A percentile compares a stretch with the other conserved stretches of the same genome.
Conservation (phyloP, 1,284 basidiomycete species). For the Leccinum variabile region DNA sequence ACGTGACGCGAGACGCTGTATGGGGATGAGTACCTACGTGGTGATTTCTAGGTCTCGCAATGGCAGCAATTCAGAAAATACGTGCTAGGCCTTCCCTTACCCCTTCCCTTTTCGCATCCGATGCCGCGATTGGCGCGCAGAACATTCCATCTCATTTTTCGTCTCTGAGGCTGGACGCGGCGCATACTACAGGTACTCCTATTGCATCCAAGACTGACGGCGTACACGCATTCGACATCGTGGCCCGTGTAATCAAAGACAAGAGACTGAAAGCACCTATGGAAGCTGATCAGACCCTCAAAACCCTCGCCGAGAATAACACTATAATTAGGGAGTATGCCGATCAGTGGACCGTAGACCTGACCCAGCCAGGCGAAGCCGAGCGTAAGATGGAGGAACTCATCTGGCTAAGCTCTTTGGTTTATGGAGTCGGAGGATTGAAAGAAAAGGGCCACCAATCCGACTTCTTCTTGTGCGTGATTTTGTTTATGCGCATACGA, state of each 20-base stretch:
- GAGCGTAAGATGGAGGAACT: constrained; percentile 50
- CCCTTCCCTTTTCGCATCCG: constrained; percentile 9
- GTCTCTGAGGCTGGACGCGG: constrained; percentile 12
- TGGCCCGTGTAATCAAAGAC: constrained; percentile 31
- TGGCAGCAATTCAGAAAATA: constrained; percentile 18
- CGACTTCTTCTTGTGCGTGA: constrained; percentile 50
- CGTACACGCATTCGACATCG: constrained; percentile 31
- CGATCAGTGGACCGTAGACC: constrained; percentile 30
- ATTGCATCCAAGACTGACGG: constrained; percentile 7
- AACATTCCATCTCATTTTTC: constrained; percentile 8
- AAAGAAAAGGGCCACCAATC: constrained; percentile 39
- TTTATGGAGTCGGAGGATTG: constrained; percentile 48
- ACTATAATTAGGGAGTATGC: constrained; percentile 16
- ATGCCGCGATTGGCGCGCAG: background rate
- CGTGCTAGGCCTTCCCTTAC: constrained; percentile 25
- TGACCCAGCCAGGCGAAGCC: constrained; percentile 33
- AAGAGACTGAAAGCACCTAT: constrained; percentile 10
- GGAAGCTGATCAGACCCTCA: background rate
- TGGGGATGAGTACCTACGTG: background rate
- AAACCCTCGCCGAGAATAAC: constrained; percentile 7
- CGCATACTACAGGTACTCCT: background rate
- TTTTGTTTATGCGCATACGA: background rate
- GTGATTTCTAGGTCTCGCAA: constrained; percentile 28
- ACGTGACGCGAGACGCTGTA: background rate
- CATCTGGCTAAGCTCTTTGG: constrained; percentile 41